Evolutionary conservation across 2,329 filamentous ascomycete genomes (phyloP).

Genomic region (Aspergillus ustus): DNA sequence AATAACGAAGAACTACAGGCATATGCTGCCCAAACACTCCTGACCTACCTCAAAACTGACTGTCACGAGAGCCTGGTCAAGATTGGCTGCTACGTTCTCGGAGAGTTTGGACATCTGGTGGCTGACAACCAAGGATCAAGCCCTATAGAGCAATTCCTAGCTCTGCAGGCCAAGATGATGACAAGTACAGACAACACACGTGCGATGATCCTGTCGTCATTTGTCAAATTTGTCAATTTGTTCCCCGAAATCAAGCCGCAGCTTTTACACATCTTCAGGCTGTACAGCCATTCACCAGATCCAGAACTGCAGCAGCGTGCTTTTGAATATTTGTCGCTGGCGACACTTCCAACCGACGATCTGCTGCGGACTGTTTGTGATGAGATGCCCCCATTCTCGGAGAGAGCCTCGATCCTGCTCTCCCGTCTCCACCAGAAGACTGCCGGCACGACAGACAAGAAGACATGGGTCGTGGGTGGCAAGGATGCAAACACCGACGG

Average conservation of each 20-base stretch:
- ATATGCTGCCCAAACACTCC: constrained; percentile 90
- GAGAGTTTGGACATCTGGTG: constrained; percentile 95
- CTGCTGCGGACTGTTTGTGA: constrained; percentile 92
- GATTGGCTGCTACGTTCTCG: constrained; percentile 93
- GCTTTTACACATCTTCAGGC: constrained; percentile 83
- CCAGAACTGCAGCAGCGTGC: constrained; percentile 95
- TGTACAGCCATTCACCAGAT: constrained; percentile 93
- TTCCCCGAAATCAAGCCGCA: constrained; percentile 99
- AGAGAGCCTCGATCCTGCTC: constrained; percentile 87
- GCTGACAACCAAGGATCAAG: constrained; percentile 91
- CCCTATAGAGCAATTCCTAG: constrained; percentile 95
- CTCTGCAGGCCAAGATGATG: constrained; percentile 85
- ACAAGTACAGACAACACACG: constrained; percentile 86
- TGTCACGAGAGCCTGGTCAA: constrained; percentile 98
- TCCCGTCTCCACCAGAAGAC: constrained; percentile 95
- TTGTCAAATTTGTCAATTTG: constrained; percentile 96
- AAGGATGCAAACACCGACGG: constrained; percentile 89
- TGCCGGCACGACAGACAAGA: constrained; percentile 87
- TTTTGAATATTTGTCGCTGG: constrained; percentile 89
- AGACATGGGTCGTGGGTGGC: constrained; percentile 96
- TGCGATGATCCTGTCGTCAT: constrained; percentile 92
- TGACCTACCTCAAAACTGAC: constrained; percentile 89
- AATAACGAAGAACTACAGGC: constrained; percentile 99
- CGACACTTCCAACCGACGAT: constrained; percentile 85
- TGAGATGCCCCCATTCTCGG: constrained; percentile 98